Base-by-base conservation (phyloP, 495 filamentous ascomycete species). In the Lepraria neglecta region DNA sequence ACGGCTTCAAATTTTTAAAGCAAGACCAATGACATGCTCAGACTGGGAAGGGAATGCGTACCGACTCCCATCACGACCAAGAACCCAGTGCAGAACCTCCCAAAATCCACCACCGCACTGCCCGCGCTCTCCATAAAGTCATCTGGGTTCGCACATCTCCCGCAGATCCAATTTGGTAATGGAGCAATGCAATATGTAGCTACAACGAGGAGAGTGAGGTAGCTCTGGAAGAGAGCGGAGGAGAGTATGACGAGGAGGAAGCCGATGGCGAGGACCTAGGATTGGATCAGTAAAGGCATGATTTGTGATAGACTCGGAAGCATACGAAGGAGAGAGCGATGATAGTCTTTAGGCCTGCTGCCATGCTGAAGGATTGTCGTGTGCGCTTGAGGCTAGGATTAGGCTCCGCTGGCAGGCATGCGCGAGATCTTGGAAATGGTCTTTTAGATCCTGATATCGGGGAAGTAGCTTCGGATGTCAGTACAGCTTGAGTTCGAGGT, bases 221-320 rank as follows among this genome's bases (percentile, higher is more conserved):
- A 98, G 71, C 90, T 88, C 61, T 90, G 79, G 80, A 85, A 97
- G 56, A 98, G 87, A 35, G 95, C 94, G 69, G 91, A 94, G 63
- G 91, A 96, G 70, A 98, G 89, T 76, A 98, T 98, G 48, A 97
- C 92, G 64, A 98, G 91, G 69, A 98, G 90, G 82, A 98, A 98
- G 69, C 94, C 94, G 72, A 98, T 94, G 62, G 95, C 95, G 59
- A 98, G 90, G 70, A 98, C 82, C 88, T 92, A 56, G 12, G 17
- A 24, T 19, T 44, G 21, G 46, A 38, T 64, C 24, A 65, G 28
- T 19, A 17, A n/a, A 9, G 19, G 11, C 12, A 47, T 7, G 6
- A 11, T 27, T 15, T 28, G 52, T 12, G 44, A 3, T 33, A 35
- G 38, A 15, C 19, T 30, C 28, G 56, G 33, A 55, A 48, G 64